phyloP scores from a whole-genome alignment of 1,284 basidiomycete genomes.

The Tylopilus sp. region DNA sequence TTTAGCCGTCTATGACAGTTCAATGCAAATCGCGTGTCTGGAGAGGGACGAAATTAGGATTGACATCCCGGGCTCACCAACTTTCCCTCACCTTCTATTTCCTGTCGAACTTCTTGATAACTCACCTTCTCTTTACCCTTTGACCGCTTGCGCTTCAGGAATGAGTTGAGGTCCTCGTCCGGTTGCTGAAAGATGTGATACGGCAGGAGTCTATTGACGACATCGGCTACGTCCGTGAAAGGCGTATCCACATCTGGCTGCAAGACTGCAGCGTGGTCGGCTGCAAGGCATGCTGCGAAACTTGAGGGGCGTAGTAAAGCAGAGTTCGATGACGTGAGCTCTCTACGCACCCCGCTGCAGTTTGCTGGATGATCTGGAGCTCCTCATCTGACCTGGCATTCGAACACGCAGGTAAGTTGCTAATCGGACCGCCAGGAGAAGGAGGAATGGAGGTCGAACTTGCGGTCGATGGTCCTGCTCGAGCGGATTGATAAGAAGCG shows the following conservation, averaged over 20 bases:
- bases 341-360: conserved; percentile 45
- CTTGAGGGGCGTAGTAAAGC: conserved; percentile 37
- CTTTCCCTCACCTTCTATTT: conserved; percentile 46
- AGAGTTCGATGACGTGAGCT: neutral
- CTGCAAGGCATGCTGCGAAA: conserved; percentile 50
- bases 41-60: conserved; percentile 3
- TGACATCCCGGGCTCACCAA: neutral
- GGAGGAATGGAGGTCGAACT: conserved; percentile 9
- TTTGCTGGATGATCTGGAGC: conserved; percentile 40
- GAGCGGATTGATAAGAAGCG: conserved; percentile 19
- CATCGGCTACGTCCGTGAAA: conserved; percentile 59
- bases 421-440: conserved; percentile 8
- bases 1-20: conserved; percentile 57
- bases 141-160: conserved; percentile 32
- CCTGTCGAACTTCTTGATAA: conserved; percentile 42
- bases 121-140: conserved; percentile 60
- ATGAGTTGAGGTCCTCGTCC: conserved; percentile 49
- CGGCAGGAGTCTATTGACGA: conserved; percentile 61
- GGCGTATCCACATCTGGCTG: conserved; percentile 66
- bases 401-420: conserved; percentile 9
- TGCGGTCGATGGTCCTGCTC: conserved; percentile 36
- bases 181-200: conserved; percentile 78
- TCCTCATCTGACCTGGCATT: conserved; percentile 34
- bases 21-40: conserved; percentile 66
- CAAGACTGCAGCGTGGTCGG: conserved; percentile 57